A percentile compares a stretch with the other conserved stretches of the same genome.
phyloP scores from a whole-genome alignment of 2,329 filamentous ascomycete genomes.

The Calonectria montana region DNA sequence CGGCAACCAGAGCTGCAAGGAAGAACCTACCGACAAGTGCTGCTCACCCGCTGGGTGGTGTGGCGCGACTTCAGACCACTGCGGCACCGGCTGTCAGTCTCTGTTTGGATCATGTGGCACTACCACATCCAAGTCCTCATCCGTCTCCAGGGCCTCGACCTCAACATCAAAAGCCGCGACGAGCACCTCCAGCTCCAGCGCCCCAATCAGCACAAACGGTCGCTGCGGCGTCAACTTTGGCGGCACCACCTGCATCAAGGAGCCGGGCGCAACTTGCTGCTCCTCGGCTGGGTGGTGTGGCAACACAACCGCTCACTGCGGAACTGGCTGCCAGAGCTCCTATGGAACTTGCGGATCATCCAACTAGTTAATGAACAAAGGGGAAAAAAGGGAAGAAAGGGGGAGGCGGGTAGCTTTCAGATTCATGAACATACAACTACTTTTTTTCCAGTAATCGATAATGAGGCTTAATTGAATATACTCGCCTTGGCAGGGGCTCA shows the following conservation, averaged over 20 bases:
- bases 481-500: background rate
- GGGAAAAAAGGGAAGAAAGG: background rate
- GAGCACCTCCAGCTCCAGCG: slow-evolving; percentile 11
- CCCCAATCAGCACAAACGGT: slow-evolving; percentile 32
- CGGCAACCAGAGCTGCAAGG: slow-evolving; percentile 34
- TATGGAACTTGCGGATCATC: slow-evolving; percentile 42
- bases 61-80: slow-evolving; percentile 53
- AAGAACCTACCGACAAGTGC: slow-evolving; percentile 32
- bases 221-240: slow-evolving; percentile 43
- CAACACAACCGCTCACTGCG: slow-evolving; percentile 52
- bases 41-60: slow-evolving; percentile 47
- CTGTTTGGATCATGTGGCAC: slow-evolving; percentile 43
- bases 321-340: slow-evolving; percentile 50
- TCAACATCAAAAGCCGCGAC: slow-evolving; percentile 9
- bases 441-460: slow-evolving; percentile 15
- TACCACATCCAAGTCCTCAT: slow-evolving; percentile 11
- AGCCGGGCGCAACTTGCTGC: slow-evolving; percentile 43
- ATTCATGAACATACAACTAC: slow-evolving; percentile 6
- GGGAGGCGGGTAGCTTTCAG: background rate
- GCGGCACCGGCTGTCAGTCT: slow-evolving; percentile 53
- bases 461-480: slow-evolving; percentile 20
- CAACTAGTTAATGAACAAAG: background rate
- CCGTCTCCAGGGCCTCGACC: slow-evolving; percentile 16
- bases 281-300: slow-evolving; percentile 52
- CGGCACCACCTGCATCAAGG: slow-evolving; percentile 37